Evolutionary conservation across 1,284 basidiomycete species (phyloP), one percentile per base, ranked within the genome.

Genomic region (Austroboletus novae-zelandiae): DNA sequence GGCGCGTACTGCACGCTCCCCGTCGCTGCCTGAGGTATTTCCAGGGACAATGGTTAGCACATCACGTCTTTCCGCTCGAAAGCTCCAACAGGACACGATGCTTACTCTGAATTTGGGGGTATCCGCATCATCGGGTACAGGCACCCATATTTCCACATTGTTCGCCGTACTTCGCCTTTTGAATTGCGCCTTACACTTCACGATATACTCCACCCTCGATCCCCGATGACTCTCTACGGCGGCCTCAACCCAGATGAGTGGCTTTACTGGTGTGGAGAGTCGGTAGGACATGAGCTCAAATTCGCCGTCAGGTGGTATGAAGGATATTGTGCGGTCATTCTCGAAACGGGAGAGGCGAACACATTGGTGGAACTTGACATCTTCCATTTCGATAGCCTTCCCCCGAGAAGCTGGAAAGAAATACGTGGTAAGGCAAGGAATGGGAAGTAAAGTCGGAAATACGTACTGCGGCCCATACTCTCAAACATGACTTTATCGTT

Each of bases 401-500:
- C 97, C 97, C 18, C 96, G 83, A 3, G 96, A 89, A 27, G 94
- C 93, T 93, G 65, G 23, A 44, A 48, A 17, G 39, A 13, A 46
- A n/a, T 13, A 25, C 17, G 34, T 36, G 4, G 23, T 34, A 27
- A 52, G 42, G 37, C 27, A 35, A 48, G 29, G 40, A 55, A 13
- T 17, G 34, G 23, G 4, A 10, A 13, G 13, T 14, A 23, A 14
- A 9, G 14, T 27, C 8, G 5, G 8, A 25, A 42, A 18, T 11
- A 77, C 90, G 65, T 65, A 94, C 92, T 92, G 62, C 96, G 80
- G 11, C 97, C 96, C 4, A 95, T 99, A 61, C 80, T 92, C 73
- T 99, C 96, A 62, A 99, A 98, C 95, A 98, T 98, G 69, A 98
- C 95, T 74, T 99, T 99, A 75, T 99, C 97, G 72, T 99, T 99